Evolutionary conservation across 805 yeast species (phyloP), one percentile per base, ranked within the genome.

Genomic region (Yarrowia sp.): DNA sequence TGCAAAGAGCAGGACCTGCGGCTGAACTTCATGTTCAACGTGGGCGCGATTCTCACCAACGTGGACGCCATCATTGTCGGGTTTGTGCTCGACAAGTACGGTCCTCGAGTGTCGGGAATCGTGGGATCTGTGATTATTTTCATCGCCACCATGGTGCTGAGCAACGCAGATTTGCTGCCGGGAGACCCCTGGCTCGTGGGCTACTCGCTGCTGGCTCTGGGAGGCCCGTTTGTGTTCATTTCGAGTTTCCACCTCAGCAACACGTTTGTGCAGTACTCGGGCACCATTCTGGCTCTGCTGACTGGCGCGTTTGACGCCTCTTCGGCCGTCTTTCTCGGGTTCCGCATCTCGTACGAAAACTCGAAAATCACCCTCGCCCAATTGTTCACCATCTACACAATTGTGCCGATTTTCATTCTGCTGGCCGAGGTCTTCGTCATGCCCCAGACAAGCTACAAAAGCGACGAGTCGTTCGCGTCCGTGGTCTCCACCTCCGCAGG

Each of bases 251-350:
- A 93, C 74, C 81, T 93, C 75, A 90, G 97, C 8, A 93, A 92
- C 75, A 84, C 90, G 34, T 91, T 92, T 78, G 97, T 97, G 1
- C 84, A 85, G 49, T 86, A 85, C 73, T 89, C 96, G 4, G 97
- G 97, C 0, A 83, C 90, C 55, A 82, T 92, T 20, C 79, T 92
- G 71, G 97, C 97, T 0, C 77, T 91, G 17, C 79, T 93, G 63
- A 91, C 97, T 0, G 98, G 98, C n/a, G 92, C 97, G 0, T 92
- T 93, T 75, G 98, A 94, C 77, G 84, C 97, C 0, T 90, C 97
- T 1, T 87, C 96, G n/a, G 97, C 97, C 0, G 83, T 93, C 56
- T 93, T 93, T 74, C 80, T 92, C 72, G 72, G 85, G 12, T 94
- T 92, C 79, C 80, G 97, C 72, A 69, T 92, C 17, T 73, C 84